Evolutionary conservation across 495 filamentous ascomycete genomes (phyloP).

Genomic region (Tuber magnatum): DNA sequence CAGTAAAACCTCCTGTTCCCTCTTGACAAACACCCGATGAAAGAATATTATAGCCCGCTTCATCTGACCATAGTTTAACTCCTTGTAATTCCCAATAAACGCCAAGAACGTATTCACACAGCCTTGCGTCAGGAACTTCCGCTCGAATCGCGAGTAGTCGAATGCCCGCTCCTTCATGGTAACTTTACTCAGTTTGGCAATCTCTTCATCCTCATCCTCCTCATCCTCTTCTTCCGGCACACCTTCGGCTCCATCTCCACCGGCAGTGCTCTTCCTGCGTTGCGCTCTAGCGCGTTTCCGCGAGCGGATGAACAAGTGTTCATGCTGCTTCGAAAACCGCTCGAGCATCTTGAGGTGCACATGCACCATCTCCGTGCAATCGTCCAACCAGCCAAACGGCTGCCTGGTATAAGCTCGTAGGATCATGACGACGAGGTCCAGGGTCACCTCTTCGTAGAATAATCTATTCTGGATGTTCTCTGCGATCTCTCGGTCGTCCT

Average conservation of each 20-base stretch:
- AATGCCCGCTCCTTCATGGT: slow-evolving; percentile 76
- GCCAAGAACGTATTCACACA: slow-evolving; percentile 83
- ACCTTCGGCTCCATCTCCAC: slow-evolving; percentile 31
- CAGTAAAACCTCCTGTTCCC: slow-evolving; percentile 77
- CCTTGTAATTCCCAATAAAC: slow-evolving; percentile 71
- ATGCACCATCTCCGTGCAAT: slow-evolving; percentile 82
- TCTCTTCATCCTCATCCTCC: slow-evolving; percentile 74
- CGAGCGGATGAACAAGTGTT: slow-evolving; percentile 84
- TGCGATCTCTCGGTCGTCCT: slow-evolving; percentile 95
- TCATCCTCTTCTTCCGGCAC: slow-evolving; percentile 51
- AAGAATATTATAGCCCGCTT: slow-evolving; percentile 95
- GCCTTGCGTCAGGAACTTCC: slow-evolving; percentile 71
- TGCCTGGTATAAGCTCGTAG: slow-evolving; percentile 81
- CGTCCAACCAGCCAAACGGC: slow-evolving; percentile 72
- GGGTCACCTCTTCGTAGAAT: slow-evolving; percentile 94
- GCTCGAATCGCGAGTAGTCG: slow-evolving; percentile 76
- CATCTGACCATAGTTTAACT: slow-evolving; percentile 71
- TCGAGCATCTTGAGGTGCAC: slow-evolving; percentile 90
- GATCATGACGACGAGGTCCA: slow-evolving; percentile 75
- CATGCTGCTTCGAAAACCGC: slow-evolving; percentile 86
- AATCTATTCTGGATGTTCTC: slow-evolving; percentile 95
- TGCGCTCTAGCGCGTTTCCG: slow-evolving; percentile 55
- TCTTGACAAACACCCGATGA: slow-evolving; percentile 89
- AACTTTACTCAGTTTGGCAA: slow-evolving; percentile 57
- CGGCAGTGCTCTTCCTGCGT: slow-evolving; percentile 41